These are phyloP conservation scores for Irpex sp. DNA, from an alignment of 1,284 basidiomycete species.

Conservation along the genomic window DNA sequence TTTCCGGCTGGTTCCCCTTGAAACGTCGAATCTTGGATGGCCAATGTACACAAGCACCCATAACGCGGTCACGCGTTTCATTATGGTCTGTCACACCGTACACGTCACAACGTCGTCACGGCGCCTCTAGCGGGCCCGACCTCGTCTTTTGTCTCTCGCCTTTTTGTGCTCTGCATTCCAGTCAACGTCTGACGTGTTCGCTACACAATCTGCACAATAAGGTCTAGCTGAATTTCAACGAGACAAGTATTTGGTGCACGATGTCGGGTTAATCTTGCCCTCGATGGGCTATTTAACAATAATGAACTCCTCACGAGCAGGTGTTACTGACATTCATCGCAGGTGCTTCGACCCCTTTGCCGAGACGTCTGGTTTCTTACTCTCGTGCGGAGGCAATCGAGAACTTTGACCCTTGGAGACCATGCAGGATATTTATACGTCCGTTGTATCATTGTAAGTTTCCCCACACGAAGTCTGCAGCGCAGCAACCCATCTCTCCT, in stretches of 20 bases:
- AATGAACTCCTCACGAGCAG: background rate
- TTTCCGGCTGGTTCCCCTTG: background rate
- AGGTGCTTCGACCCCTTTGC: background rate
- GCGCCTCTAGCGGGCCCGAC: background rate
- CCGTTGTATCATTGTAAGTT: background rate
- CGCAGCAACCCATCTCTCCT: background rate
- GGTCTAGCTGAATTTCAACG: background rate
- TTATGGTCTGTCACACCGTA: background rate
- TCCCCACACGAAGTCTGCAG: background rate
- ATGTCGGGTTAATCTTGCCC: background rate
- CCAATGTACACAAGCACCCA: slow-evolving; percentile 9
- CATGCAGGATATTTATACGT: slow-evolving; percentile 1
- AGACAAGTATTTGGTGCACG: background rate
- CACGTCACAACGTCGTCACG: background rate
- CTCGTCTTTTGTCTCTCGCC: background rate
- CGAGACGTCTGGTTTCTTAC: background rate
- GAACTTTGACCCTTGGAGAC: background rate
- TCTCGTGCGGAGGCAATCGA: background rate
- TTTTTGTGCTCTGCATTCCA: slow-evolving; percentile 2
- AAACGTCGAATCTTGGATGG: slow-evolving; percentile 4
- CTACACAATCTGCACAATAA: background rate
- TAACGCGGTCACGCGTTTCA: slow-evolving; percentile 4
- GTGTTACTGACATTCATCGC: background rate
- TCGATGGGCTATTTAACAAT: background rate
- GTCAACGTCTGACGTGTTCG: background rate